Conservation (phyloP, 805 yeast species). For the Cyberlindnera saturnus region DNA sequence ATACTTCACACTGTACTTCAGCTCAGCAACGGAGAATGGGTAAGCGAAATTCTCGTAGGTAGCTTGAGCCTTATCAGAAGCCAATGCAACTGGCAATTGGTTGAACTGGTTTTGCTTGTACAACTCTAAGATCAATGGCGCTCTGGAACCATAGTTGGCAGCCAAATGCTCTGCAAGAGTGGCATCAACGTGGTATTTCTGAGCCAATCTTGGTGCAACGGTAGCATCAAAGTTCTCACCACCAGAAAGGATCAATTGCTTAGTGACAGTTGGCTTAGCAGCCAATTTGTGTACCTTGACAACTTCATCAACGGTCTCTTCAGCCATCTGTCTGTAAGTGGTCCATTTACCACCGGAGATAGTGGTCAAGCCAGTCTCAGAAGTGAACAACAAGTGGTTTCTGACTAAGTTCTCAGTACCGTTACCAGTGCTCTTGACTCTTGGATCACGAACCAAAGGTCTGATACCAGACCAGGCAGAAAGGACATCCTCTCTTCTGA, state of each 20-base stretch:
- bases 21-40: constrained; percentile 89
- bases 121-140: constrained; percentile 66
- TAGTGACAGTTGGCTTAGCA: constrained; percentile 36
- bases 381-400: constrained; percentile 71
- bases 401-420: constrained; percentile 86
- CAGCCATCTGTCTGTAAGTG: constrained; percentile 95
- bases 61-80: constrained; percentile 29
- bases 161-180: constrained; percentile 77
- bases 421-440: constrained; percentile 35
- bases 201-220: constrained; percentile 72
- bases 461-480: constrained; percentile 98
- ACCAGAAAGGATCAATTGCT: constrained; percentile 58
- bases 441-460: constrained; percentile 86
- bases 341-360: constrained; percentile 99
- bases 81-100: constrained; percentile 62
- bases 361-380: constrained; percentile 74
- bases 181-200: constrained; percentile 66
- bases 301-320: constrained; percentile 80
- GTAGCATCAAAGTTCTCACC: constrained; percentile 75
- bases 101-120: constrained; percentile 45
- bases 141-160: constrained; percentile 83
- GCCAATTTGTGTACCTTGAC: constrained; percentile 42
- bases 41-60: constrained; percentile 53
- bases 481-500: constrained; percentile 81
- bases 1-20: constrained; percentile 70